Conservation (phyloP, 225 moss, liverwort and hornwort genomes). For the Ulota crispa region DNA sequence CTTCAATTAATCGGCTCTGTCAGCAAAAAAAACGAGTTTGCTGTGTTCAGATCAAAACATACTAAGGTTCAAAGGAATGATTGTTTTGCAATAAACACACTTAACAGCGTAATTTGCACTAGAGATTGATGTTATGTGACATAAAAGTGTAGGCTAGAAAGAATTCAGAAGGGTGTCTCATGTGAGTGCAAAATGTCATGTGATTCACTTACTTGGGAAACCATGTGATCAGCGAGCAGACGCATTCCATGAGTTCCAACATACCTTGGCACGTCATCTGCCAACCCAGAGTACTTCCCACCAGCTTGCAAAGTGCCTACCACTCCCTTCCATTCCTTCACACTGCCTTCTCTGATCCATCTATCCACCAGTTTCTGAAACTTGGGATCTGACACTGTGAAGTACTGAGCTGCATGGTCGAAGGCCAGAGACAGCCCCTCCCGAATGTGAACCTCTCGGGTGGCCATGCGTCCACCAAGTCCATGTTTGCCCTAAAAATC, state of each 20-base stretch:
- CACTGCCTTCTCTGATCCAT: conserved; percentile 76
- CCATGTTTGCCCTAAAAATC: conserved; percentile 83
- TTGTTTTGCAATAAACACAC: not conserved
- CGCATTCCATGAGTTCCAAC: conserved; percentile 95
- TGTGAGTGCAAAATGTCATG: not conserved
- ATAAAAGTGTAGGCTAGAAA: not conserved
- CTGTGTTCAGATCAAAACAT: not conserved
- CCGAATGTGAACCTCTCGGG: conserved; percentile 58
- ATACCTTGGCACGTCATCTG: conserved; percentile 61
- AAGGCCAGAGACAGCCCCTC: conserved; percentile 63
- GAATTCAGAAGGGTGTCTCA: not conserved
- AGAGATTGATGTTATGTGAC: too few species aligned
- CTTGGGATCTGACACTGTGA: conserved; percentile 82
- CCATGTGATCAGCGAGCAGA: conserved; percentile 78
- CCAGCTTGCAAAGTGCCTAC: conserved; percentile 75
- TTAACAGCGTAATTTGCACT: too few species aligned
- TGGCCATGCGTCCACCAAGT: conserved; percentile 93
- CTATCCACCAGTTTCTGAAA: conserved; percentile 77
- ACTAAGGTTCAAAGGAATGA: not conserved
- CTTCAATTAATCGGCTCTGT: conserved; percentile 71
- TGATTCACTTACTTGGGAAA: conserved; percentile 70
- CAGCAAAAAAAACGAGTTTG: conserved; percentile 1
- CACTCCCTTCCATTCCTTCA: conserved; percentile 83
- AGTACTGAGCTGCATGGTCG: conserved; percentile 98
- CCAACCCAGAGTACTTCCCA: conserved; percentile 71